Evolutionary conservation across 371 early-diverging fungal species (phyloP).

Genomic region (Syncephalastrum racemosum): DNA sequence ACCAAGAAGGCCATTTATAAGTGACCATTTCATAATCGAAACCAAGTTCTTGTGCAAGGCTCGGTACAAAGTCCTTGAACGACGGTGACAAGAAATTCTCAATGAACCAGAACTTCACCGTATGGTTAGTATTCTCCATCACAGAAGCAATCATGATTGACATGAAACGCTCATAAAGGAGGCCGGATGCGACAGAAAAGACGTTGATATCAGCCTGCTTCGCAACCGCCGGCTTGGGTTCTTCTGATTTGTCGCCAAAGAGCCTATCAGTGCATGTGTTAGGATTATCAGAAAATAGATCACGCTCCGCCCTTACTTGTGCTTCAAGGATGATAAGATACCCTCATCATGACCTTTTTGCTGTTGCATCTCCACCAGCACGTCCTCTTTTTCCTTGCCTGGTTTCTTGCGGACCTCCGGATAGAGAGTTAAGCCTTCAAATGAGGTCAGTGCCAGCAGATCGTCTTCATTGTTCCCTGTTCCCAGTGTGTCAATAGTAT

Average conservation of each 20-base stretch:
- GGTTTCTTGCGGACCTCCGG: constrained; percentile 75
- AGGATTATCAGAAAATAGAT: neutral
- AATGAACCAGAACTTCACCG: constrained; percentile 97
- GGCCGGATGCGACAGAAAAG: constrained; percentile 96
- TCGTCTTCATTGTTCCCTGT: constrained; percentile 39
- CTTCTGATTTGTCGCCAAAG: constrained; percentile 18
- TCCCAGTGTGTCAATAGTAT: constrained; percentile 68
- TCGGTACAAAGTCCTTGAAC: constrained; percentile 92
- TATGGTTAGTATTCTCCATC: constrained; percentile 78
- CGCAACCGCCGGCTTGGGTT: constrained; percentile 11
- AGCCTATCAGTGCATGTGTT: constrained; percentile 9
- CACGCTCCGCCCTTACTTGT: constrained; percentile 35
- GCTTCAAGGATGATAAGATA: constrained; percentile 55
- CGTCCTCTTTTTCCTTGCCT: constrained; percentile 78
- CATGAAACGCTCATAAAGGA: constrained; percentile 94
- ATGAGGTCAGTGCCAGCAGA: constrained; percentile 63
- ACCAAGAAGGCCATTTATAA: constrained; percentile 98
- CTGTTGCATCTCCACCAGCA: constrained; percentile 50
- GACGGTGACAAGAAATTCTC: constrained; percentile 95
- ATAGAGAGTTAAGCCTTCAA: constrained; percentile 81
- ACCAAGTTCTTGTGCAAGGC: constrained; percentile 76
- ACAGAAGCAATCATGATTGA: constrained; percentile 96
- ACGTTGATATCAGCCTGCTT: constrained; percentile 80
- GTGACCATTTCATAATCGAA: constrained; percentile 94
- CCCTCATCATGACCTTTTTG: constrained; percentile 20